Conservation (phyloP, 1,284 basidiomycete species). For the Sporisorium exsertum region DNA sequence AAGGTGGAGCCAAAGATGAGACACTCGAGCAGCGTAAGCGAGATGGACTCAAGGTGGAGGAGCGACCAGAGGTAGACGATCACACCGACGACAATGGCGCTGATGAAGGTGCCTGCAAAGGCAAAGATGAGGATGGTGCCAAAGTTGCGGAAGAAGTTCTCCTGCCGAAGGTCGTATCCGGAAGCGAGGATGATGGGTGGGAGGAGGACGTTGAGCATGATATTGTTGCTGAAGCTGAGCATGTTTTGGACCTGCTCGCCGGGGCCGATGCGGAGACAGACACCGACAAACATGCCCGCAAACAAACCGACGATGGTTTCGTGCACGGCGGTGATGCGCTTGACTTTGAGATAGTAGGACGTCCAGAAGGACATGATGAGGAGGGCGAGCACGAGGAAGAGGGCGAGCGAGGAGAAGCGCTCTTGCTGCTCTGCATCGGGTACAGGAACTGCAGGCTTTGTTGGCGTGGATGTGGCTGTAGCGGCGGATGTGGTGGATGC, state of each 20-base stretch:
- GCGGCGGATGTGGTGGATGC: conserved; percentile 5
- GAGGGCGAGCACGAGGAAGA: conserved; percentile 83
- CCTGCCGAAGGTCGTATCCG: conserved; percentile 96
- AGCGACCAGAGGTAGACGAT: conserved; percentile 95
- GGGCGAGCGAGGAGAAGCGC: conserved; percentile 65
- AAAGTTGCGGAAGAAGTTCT: conserved; percentile 87
- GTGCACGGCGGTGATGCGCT: conserved; percentile 92
- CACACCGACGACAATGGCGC: conserved; percentile 93
- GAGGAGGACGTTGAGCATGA: conserved; percentile 96
- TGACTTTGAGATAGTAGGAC: conserved; percentile 97
- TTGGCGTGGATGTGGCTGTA: conserved; percentile 14
- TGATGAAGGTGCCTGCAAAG: conserved; percentile 95
- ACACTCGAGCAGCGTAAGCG: conserved; percentile 76
- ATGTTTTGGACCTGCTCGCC: conserved; percentile 95
- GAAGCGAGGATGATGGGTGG: conserved; percentile 98
- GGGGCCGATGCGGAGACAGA: conserved; percentile 88
- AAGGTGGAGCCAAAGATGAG: conserved; percentile 95
- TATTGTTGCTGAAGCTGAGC: conserved; percentile 95
- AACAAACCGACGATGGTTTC: conserved; percentile 96
- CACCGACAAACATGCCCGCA: conserved; percentile 92
- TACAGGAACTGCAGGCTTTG: conserved; percentile 9
- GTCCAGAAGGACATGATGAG: conserved; percentile 94
- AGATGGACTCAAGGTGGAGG: conserved; percentile 75
- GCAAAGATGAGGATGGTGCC: conserved; percentile 88
- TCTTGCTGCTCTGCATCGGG: conserved; percentile 66